phyloP scores from a whole-genome alignment of 2,329 filamentous ascomycete genomes.

The Arthrobotrys megalospora region DNA sequence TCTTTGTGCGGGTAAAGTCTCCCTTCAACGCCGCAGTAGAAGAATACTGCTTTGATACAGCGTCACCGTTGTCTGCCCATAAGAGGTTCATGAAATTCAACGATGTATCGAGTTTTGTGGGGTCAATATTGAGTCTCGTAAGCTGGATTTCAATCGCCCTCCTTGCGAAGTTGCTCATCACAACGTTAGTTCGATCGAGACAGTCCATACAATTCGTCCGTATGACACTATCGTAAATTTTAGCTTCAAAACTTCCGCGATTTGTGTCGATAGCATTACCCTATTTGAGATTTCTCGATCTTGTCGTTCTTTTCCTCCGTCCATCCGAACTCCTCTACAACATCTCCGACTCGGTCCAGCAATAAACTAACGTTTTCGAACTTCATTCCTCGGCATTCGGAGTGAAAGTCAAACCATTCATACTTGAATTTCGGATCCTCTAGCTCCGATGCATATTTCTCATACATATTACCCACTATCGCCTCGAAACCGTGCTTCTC shows the following conservation, averaged over 20 bases:
- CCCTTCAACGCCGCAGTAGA: conserved; percentile 96
- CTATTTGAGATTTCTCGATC: conserved; percentile 41
- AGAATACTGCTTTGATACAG: conserved; percentile 94
- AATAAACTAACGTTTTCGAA: conserved; percentile 93
- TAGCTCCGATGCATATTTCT: conserved; percentile 76
- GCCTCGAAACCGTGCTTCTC: conserved; percentile 89
- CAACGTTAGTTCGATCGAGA: conserved; percentile 94
- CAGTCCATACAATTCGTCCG: conserved; percentile 99
- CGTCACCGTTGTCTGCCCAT: conserved; percentile 98
- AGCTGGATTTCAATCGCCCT: conserved; percentile 86
- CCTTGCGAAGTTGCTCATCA: conserved; percentile 90
- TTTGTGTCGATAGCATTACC: conserved; percentile 8
- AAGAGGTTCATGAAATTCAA: conserved; percentile 91
- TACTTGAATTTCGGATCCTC: conserved; percentile 75
- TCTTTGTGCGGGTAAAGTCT: conserved; percentile 92
- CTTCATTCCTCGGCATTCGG: conserved; percentile 93
- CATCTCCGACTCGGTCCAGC: conserved; percentile 77
- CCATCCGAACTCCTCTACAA: conserved; percentile 80
- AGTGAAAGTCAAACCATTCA: conserved; percentile 98
- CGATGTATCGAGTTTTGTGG: conserved; percentile 82
- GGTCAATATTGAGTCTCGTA: conserved; percentile 80
- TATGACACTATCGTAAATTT: conserved; percentile 71
- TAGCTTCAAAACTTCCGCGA: conserved; percentile 72
- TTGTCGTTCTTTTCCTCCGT: conserved; percentile 73
- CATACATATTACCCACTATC: conserved; percentile 83